Base-by-base conservation (phyloP, 148 eudicot species). In the Silene latifolia region DNA sequence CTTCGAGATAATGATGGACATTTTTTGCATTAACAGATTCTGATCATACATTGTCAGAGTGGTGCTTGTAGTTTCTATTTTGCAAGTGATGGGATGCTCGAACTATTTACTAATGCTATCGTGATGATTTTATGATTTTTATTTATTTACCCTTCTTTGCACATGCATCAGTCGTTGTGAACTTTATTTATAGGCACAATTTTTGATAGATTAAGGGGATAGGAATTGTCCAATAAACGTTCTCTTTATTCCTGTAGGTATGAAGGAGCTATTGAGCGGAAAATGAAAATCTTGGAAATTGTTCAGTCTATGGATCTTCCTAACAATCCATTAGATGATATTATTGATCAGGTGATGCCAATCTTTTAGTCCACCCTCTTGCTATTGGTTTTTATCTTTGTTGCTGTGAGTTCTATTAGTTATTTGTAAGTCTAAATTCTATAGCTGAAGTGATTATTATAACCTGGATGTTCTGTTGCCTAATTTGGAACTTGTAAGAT, bases 281-380 rank as follows among this genome's bases (percentile, higher is more conserved):
- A 89, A 77, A 72, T 78, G 61, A 87, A 90, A 75, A 84, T 95
- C 64, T 79, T 89, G 80, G 97, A 89, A 27, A 89, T 89, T 51
- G 71, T 95, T 65, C 89, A 92, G 59, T 80, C 91, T 46, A 76
- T 95, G 81, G 96, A 92, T 86, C 97, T 95, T 73, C 98, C 98
- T 60, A 89, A 92, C 78, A 95, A 92, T 83, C 98, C 98, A 47
- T 80, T 95, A 79, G 98, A 95, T 92, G 98, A 92, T 80, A 90
- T 95, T 76, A 85, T 90, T 83, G 97, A 95, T 83, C 97, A 92
- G 96, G 98, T 95, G 75, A 21, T 39, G 58, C 67, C 24, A 68
- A 47, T 5, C 2, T 59, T 10, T 8, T 29, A 23, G 64, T 13
- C 67, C 65, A 17, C 13, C 42, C 23, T 25, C 74, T 56, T 18